Evolutionary conservation across 177 flowering plant genomes (phyloP).

Genomic region (Vitis hybrid): DNA sequence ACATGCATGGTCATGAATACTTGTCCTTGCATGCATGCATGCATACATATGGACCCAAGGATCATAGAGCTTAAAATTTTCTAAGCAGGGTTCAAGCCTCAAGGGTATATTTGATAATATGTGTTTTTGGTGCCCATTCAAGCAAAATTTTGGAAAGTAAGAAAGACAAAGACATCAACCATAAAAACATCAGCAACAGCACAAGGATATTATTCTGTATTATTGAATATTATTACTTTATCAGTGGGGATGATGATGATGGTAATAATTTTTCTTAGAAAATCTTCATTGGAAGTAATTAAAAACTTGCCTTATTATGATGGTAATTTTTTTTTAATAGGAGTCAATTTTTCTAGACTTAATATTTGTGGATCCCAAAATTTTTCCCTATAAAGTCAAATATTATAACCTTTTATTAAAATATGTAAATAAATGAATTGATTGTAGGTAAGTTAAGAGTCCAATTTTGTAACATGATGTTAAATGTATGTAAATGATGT

Average conservation of each 20-base stretch:
- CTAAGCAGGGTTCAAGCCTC: background rate
- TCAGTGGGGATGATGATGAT: constrained; percentile 3
- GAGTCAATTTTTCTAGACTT: too few relatives aligned
- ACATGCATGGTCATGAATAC: background rate
- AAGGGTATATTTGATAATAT: constrained; percentile 5
- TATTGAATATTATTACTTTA: constrained; percentile 8
- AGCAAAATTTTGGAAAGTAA: constrained; percentile 3
- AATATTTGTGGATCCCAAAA: too few relatives aligned
- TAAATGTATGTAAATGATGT: too few relatives aligned
- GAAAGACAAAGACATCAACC: constrained; percentile 1
- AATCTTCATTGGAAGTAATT: background rate
- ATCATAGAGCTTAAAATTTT: background rate
- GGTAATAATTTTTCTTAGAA: constrained; percentile 2
- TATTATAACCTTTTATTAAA: too few relatives aligned
- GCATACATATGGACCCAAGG: background rate
- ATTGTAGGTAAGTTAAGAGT: too few relatives aligned
- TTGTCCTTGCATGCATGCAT: constrained; percentile 10
- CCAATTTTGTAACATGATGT: too few relatives aligned
- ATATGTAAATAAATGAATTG: too few relatives aligned
- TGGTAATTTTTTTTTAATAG: too few relatives aligned
- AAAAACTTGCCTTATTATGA: too few relatives aligned
- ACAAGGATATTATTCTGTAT: constrained; percentile 1
- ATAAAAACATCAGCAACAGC: background rate
- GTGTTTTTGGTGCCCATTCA: background rate
- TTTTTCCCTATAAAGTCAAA: too few relatives aligned